Base-by-base conservation (phyloP, 108 stramenopile species). In the Skeletonema grethae region DNA sequence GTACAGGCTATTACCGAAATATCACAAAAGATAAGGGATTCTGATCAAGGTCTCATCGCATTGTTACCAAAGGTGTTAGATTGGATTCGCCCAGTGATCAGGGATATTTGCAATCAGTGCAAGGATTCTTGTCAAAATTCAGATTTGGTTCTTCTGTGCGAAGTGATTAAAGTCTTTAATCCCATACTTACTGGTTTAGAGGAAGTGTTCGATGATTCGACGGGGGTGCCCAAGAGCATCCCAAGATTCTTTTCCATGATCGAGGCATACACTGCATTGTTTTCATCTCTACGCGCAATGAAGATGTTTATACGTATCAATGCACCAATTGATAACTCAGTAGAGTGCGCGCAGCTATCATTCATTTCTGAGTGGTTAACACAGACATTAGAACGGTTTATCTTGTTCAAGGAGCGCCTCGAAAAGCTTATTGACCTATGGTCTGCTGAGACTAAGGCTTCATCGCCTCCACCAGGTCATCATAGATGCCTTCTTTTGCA, bases 21-120 rank as follows among this genome's bases (percentile, higher is more conserved):
- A 16, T 65, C 58, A 13, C 67, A 57, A 63, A 59, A 64, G 25
- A 60, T 78, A 24, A 76, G 18, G n/a, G 15, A 32, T 48, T 48
- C 46, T 15, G 20, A 20, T 22, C 13, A 48, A 45, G 32, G 25
- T 11, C 20, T 35, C 41, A 58, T 48, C 38, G 45, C 59, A 12
- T 20, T 78, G 28, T 41, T 78, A 10, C 70, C 77, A 65, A 61
- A 61, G 30, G 64, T 70, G 10, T 38, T 78, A 22, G 77, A 78
- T 62, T 78, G 63, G 56, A 4, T 78, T 15, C 69, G 77, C 12
- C 69, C 69, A 38, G 15, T 70, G 8, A 67, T 71, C 0, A 78
- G 48, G 31, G 36, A 46, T 1, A 67, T 71, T 24, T 48, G 35
- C 39, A 32, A 39, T 0, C 34, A 60, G 39, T 53, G 38, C 16